phyloP scores from a whole-genome alignment of 2,329 filamentous ascomycete species.

The Colletotrichum tropicale region DNA sequence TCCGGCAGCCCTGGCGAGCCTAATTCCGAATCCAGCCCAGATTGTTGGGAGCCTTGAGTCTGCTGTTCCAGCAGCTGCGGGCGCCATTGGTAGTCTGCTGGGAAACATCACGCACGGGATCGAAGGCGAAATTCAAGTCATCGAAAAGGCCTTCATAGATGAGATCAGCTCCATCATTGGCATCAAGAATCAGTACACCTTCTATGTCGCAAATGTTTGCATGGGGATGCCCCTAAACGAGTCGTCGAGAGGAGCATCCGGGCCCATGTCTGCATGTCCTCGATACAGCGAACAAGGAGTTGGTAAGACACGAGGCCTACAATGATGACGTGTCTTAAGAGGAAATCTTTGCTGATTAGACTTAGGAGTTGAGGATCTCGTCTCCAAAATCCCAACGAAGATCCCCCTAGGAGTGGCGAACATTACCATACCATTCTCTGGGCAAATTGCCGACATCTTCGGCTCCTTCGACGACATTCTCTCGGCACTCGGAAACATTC shows the following conservation, averaged over 20 bases:
- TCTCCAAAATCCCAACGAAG: background rate
- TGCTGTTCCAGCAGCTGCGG: background rate
- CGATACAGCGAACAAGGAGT: background rate
- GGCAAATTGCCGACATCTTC: background rate
- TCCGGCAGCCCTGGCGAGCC: background rate
- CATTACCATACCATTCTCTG: background rate
- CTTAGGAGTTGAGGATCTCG: background rate
- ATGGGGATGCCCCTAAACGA: background rate
- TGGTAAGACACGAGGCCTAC: background rate
- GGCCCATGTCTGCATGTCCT: background rate
- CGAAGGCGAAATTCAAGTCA: background rate
- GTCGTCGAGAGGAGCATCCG: background rate
- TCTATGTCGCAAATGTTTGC: background rate
- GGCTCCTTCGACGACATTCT: background rate
- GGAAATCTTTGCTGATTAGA: rapidly evolving
- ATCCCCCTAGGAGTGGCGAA: background rate
- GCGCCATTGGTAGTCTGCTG: background rate
- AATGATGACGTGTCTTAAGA: rapidly evolving
- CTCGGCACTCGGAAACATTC: background rate
- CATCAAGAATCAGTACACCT: background rate
- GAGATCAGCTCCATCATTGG: background rate
- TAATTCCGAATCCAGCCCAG: background rate
- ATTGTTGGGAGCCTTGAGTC: background rate
- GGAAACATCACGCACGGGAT: background rate
- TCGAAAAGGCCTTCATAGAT: background rate